Evolutionary conservation across 371 early-diverging fungal species (phyloP).

Genomic region (Nematocida homosporus): DNA sequence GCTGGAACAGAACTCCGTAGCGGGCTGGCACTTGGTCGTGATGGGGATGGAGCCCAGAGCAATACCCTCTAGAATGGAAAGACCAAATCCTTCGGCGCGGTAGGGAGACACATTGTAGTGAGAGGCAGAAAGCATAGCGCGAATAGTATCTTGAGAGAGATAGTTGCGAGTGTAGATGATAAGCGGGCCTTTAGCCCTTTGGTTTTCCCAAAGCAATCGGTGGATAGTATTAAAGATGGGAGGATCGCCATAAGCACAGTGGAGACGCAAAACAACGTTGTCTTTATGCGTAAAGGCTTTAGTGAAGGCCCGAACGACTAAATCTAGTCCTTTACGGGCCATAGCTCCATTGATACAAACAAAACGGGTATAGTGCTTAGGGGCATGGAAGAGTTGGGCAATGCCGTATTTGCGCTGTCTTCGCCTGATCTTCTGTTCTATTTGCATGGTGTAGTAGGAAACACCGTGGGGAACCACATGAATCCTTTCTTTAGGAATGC

Average conservation of each 20-base stretch:
- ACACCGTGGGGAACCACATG: constrained; percentile 41
- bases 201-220: constrained; percentile 4
- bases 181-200: constrained; percentile 16
- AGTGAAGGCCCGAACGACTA: constrained; percentile 25
- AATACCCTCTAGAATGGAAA: constrained; percentile 39
- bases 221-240: neutral
- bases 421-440: constrained; percentile 5
- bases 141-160: neutral
- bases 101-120: constrained; percentile 39
- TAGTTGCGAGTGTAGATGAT: constrained; percentile 28
- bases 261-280: constrained; percentile 45
- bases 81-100: constrained; percentile 49
- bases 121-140: constrained; percentile 13
- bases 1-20: constrained; percentile 34
- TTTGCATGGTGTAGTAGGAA: neutral
- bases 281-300: constrained; percentile 25
- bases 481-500: constrained; percentile 8
- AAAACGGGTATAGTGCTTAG: constrained; percentile 18
- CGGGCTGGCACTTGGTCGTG: constrained; percentile 28
- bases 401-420: neutral
- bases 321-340: constrained; percentile 37
- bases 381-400: neutral
- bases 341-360: constrained; percentile 36
- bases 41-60: constrained; percentile 46
- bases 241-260: constrained; percentile 33